A percentile compares a stretch with the other conserved stretches of the same genome.
These are phyloP conservation scores for Aphanoascus verrucosus DNA, from an alignment of 2,329 filamentous ascomycete species.

Conservation along the genomic window DNA sequence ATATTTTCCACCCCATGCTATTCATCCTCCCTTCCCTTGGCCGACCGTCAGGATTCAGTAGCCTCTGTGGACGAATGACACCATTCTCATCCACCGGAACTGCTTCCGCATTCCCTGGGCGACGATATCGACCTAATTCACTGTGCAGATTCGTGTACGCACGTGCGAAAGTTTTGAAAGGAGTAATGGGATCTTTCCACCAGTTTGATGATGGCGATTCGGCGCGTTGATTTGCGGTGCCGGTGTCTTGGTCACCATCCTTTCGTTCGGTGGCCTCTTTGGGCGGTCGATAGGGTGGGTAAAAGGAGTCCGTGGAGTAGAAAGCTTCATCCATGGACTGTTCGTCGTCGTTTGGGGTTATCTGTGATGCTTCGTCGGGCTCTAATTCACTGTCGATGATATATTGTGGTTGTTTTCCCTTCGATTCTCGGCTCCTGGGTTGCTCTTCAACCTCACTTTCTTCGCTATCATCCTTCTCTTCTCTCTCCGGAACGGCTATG, in stretches of 20 bases:
- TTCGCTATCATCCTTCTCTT: neutral
- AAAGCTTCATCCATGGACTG: constrained; percentile 2
- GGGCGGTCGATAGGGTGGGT: neutral
- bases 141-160: constrained; percentile 25
- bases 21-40: constrained; percentile 2
- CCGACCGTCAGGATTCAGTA: neutral
- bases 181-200: constrained; percentile 29
- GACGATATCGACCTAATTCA: constrained; percentile 23
- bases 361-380: neutral
- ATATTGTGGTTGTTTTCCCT: neutral
- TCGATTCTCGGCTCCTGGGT: neutral
- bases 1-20: constrained; percentile 12
- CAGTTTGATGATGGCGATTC: constrained; percentile 15
- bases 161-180: constrained; percentile 31
- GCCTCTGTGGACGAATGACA: constrained; percentile 21
- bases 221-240: neutral
- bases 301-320: constrained; percentile 2
- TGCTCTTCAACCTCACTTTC: neutral
- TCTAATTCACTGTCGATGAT: neutral
- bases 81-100: constrained; percentile 27
- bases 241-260: neutral
- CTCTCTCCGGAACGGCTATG: neutral
- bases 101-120: constrained; percentile 14
- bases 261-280: neutral
- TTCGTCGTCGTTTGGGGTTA: neutral